These are phyloP conservation scores for Boletus bicolor DNA, from an alignment of 768 basidiomycete species.

Conservation along the genomic window DNA sequence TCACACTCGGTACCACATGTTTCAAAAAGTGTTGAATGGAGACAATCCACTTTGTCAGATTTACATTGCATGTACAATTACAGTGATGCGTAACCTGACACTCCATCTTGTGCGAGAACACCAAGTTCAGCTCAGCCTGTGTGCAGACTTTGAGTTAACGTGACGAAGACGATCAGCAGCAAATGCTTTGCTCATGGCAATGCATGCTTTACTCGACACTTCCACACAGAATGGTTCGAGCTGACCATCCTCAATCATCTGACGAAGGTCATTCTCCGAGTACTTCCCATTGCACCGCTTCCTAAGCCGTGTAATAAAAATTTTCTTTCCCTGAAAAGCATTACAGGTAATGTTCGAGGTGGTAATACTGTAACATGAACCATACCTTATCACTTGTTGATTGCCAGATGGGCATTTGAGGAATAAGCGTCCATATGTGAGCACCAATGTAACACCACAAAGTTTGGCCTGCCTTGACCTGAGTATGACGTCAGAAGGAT, in stretches of 20 bases:
- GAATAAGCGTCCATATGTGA: conserved; percentile 39
- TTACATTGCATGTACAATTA: neutral
- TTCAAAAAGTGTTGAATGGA: neutral
- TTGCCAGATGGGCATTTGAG: conserved; percentile 38
- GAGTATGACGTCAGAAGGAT: conserved; percentile 3
- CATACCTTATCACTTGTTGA: conserved; percentile 36
- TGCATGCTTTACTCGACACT: conserved; percentile 27
- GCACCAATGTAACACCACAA: conserved; percentile 52
- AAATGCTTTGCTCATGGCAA: conserved; percentile 22
- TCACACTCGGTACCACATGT: neutral
- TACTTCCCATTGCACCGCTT: conserved; percentile 34
- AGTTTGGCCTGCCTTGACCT: conserved; percentile 31
- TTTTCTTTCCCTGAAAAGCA: conserved; percentile 29
- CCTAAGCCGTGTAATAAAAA: conserved; percentile 35
- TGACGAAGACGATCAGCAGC: conserved; percentile 22
- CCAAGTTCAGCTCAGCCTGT: neutral
- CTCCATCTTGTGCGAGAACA: neutral
- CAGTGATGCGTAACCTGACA: neutral
- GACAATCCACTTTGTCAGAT: neutral
- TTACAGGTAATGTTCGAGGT: neutral
- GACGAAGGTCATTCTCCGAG: conserved; percentile 34
- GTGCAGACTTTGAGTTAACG: neutral
- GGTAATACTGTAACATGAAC: neutral
- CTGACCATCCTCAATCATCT: conserved; percentile 38
- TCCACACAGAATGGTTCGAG: conserved; percentile 47